Percentiles rank a stretch among this genome's conserved stretches.
phyloP scores from a whole-genome alignment of 768 basidiomycete species.

The Leccinum broughii region DNA sequence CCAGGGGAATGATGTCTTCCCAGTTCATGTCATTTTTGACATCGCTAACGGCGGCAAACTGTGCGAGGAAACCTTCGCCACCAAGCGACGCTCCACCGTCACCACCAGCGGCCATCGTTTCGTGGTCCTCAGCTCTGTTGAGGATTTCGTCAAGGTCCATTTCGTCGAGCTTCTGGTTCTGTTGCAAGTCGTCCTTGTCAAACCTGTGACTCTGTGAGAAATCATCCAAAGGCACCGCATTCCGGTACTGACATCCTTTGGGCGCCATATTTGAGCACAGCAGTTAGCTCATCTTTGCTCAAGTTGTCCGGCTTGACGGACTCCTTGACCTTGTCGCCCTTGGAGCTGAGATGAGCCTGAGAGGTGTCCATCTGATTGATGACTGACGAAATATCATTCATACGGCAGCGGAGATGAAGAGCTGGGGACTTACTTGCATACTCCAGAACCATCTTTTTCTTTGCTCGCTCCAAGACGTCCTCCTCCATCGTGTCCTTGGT shows the following conservation, averaged over 20 bases:
- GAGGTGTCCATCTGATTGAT: conserved; percentile 99
- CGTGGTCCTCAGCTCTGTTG: conserved; percentile 95
- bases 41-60: conserved; percentile 95
- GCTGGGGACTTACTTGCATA: conserved; percentile 83
- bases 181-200: conserved; percentile 92
- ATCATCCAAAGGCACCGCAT: conserved; percentile 1
- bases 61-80: conserved; percentile 93
- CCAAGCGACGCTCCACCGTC: conserved; percentile 94
- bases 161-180: conserved; percentile 95
- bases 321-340: conserved; percentile 64
- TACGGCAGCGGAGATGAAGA: conserved; percentile 17
- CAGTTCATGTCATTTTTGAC: conserved; percentile 98
- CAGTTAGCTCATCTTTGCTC: conserved; percentile 95
- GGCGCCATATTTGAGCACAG: conserved; percentile 98
- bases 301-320: conserved; percentile 75
- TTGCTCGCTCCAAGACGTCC: conserved; percentile 95
- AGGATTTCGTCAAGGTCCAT: conserved; percentile 99
- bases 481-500: conserved; percentile 99
- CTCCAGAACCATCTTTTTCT: conserved; percentile 99
- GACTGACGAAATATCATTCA: conserved; percentile 51
- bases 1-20: conserved; percentile 98
- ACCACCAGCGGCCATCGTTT: conserved; percentile 80
- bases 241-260: conserved; percentile 79
- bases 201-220: conserved; percentile 55
- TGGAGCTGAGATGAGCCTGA: conserved; percentile 90